Percentiles rank a stretch among this genome's conserved stretches.
These are phyloP conservation scores for Candida endomychidarum DNA, from an alignment of 805 yeast species.

Conservation along the genomic window DNA sequence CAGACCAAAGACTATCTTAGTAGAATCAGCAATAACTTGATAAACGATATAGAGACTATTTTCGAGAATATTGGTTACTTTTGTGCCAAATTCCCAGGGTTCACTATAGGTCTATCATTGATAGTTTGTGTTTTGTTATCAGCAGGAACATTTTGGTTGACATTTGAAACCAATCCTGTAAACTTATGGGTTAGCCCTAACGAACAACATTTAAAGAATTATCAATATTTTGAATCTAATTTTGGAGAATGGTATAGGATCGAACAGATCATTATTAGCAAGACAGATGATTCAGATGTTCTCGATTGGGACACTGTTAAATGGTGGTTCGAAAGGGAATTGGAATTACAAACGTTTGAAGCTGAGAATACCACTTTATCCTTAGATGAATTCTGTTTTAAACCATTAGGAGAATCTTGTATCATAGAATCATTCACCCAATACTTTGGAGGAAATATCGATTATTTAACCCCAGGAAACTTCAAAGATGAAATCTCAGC, in stretches of 20 bases:
- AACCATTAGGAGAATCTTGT: conserved; percentile 78
- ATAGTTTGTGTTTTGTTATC: conserved; percentile 46
- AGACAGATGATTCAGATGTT: conserved; percentile 64
- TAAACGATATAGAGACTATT: conserved; percentile 20
- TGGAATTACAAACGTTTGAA: conserved; percentile 39
- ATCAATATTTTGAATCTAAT: conserved; percentile 66
- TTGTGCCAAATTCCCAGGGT: conserved; percentile 62
- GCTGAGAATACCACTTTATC: conserved; percentile 20
- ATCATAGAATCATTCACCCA: conserved; percentile 87
- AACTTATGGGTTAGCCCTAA: conserved; percentile 86
- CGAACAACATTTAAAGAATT: conserved; percentile 68
- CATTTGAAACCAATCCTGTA: conserved; percentile 77
- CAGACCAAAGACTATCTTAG: background rate
- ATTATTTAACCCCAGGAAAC: conserved; percentile 43
- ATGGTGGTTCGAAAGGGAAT: conserved; percentile 91
- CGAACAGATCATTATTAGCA: conserved; percentile 71
- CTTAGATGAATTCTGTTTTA: conserved; percentile 74
- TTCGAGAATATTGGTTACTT: conserved; percentile 54
- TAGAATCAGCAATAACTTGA: background rate
- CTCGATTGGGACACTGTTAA: conserved; percentile 61
- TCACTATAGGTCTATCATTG: conserved; percentile 23
- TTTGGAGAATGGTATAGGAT: conserved; percentile 93
- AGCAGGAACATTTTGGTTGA: conserved; percentile 49
- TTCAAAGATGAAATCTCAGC: conserved; percentile 57
- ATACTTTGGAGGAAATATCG: conserved; percentile 70